Percentiles rank a stretch among this genome's conserved stretches.
These are phyloP conservation scores for Colletotrichum karsti DNA, from an alignment of 2,329 filamentous ascomycete genomes.

Conservation along the genomic window DNA sequence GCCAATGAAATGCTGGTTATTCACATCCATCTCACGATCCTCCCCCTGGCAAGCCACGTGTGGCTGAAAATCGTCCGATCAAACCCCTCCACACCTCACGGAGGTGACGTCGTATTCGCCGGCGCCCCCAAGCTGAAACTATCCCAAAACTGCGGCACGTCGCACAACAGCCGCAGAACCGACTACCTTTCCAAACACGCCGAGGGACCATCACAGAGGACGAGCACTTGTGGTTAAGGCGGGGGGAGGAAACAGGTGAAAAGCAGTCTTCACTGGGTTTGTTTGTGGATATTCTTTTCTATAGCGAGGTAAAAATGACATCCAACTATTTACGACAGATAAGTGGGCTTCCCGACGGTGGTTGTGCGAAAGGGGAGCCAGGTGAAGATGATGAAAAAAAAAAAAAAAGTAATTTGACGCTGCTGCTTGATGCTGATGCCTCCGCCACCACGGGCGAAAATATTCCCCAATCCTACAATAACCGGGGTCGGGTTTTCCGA, in stretches of 20 bases:
- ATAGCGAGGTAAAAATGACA: conserved; percentile 1
- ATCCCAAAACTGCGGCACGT: conserved; percentile 22
- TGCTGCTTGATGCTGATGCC: conserved; percentile 29
- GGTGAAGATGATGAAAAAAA: not conserved
- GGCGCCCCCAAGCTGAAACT: conserved; percentile 21
- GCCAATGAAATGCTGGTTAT: not conserved
- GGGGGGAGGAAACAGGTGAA: not conserved
- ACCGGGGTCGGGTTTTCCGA: not conserved
- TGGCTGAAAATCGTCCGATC: conserved; percentile 1
- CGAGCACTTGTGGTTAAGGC: not conserved
- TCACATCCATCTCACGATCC: not conserved
- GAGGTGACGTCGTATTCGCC: conserved; percentile 7
- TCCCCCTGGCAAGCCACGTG: not conserved
- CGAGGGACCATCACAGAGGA: not conserved
- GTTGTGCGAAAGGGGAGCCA: not conserved
- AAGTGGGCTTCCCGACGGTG: not conserved
- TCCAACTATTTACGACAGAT: conserved; percentile 26
- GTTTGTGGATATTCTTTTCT: conserved; percentile 14
- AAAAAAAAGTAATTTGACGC: conserved; percentile 13
- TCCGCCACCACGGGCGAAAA: not conserved
- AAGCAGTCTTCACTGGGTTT: not conserved
- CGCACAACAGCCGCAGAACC: conserved; percentile 20
- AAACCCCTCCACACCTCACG: not conserved
- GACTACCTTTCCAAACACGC: not conserved
- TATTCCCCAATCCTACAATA: not conserved